Base-by-base conservation (phyloP, 2,329 filamentous ascomycete species). In the Biscogniauxia sp. region DNA sequence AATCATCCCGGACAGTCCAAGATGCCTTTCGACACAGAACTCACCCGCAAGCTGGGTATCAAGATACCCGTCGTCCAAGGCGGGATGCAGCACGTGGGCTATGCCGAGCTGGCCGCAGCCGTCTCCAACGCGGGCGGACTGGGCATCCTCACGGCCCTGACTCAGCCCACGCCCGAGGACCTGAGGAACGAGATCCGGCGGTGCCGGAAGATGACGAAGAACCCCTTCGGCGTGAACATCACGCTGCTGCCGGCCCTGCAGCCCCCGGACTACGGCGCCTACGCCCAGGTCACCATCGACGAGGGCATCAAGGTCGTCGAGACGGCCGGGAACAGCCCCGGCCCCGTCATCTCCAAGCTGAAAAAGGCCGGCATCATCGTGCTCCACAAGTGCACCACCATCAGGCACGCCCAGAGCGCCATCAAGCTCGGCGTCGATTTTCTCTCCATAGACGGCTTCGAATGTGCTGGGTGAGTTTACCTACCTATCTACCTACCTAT, bases 351-450 rank as follows among this genome's bases (percentile, higher is more conserved):
- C 76, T 82, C 86, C 73, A 86, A 92, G 80, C 84, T 99, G 58
- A 99, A 98, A 80, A 84, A 84, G 63, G 90, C 88, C 5, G 87
- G 87, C 59, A 85, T 86, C 70, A 94, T 85, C 59, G 88, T 99
- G 69, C 81, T 99, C 59, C 95, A 99, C 85, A 99, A 99, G 80
- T 98, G 95, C 82, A 99, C 95, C 8, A 96, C 92, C 5, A 96
- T 99, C 78, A 83, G 93, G 58, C 95, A 99, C 75, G 95, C 95
- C 20, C 86, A 92, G 76, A 93, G 90, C 66, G 95, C 95, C 54
- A 84, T 96, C 61, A 97, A 96, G 78, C 87, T 98, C 49, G 95
- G 95, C 65, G 95, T 97, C 4, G 95, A 99, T 77, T 98, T 99
- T 78, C 80, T 99, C 60, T 93, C 89, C 67, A 98, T 99, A 69